These are phyloP conservation scores for Zymoseptoria crescenta DNA, from an alignment of 2,329 filamentous ascomycete genomes.

Conservation along the genomic window DNA sequence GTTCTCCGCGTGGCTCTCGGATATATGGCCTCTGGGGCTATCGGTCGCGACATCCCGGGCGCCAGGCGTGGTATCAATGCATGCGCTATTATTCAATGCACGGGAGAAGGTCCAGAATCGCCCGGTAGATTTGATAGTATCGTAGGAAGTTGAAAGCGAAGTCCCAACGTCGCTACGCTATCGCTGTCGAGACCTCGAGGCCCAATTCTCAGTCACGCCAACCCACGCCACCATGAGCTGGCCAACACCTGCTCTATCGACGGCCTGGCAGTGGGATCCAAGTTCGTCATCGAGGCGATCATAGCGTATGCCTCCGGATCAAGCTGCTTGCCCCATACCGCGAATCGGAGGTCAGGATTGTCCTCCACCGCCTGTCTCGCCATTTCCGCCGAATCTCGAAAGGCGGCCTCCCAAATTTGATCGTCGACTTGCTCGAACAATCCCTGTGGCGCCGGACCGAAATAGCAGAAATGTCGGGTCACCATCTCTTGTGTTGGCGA, in stretches of 20 bases:
- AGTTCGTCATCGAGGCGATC: conserved; percentile 31
- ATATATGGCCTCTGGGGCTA: too few species aligned
- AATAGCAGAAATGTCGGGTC: conserved; percentile 30
- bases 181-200: neutral
- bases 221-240: conserved; percentile 25
- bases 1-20: too few species aligned
- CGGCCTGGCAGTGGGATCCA: conserved; percentile 27
- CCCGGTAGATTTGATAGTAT: too few species aligned
- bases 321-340: conserved; percentile 24
- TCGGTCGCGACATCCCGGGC: too few species aligned
- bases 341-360: conserved; percentile 25
- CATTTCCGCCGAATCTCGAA: conserved; percentile 21
- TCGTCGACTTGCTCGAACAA: conserved; percentile 24
- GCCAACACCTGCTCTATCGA: conserved; percentile 30
- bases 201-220: neutral
- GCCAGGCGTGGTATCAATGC: too few species aligned
- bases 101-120: too few species aligned
- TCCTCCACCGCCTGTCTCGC: conserved; percentile 25
- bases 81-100: too few species aligned
- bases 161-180: neutral
- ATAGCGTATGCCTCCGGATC: conserved; percentile 24
- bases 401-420: conserved; percentile 23
- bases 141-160: too few species aligned
- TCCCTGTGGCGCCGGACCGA: conserved; percentile 27
- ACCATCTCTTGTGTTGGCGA: conserved; percentile 29